Evolutionary conservation across 2,329 filamentous ascomycete species (phyloP).

Genomic region (Boeremia lycopersici): DNA sequence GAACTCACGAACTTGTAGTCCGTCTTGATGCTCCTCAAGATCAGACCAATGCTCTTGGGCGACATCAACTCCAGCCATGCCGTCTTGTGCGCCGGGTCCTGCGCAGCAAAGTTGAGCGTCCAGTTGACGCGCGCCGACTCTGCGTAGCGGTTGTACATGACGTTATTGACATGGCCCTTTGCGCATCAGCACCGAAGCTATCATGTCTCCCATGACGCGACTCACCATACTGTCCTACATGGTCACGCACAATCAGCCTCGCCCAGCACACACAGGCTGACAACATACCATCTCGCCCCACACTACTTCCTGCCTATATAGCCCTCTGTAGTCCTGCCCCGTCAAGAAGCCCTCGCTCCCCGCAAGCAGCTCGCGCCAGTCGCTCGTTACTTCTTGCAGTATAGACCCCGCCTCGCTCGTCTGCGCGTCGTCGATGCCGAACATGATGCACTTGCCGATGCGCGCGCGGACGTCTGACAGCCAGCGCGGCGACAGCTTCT

Average conservation of each 20-base stretch:
- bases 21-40: slow-evolving; percentile 77
- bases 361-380: slow-evolving; percentile 75
- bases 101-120: slow-evolving; percentile 70
- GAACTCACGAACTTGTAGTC: slow-evolving; percentile 84
- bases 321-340: slow-evolving; percentile 63
- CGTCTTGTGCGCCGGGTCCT: slow-evolving; percentile 65
- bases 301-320: slow-evolving; percentile 70
- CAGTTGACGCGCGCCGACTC: slow-evolving; percentile 83
- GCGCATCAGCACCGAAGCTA: not conserved
- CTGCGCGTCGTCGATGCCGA: slow-evolving; percentile 68
- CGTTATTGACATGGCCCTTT: slow-evolving; percentile 82
- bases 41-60: slow-evolving; percentile 71
- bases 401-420: slow-evolving; percentile 63
- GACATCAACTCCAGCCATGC: slow-evolving; percentile 74
- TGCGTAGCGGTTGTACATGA: slow-evolving; percentile 81
- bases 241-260: slow-evolving; percentile 12
- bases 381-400: slow-evolving; percentile 63
- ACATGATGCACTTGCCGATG: slow-evolving; percentile 76
- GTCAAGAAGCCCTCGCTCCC: slow-evolving; percentile 79
- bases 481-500: slow-evolving; percentile 64
- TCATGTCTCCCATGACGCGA: slow-evolving; percentile 2
- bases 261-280: not conserved
- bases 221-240: slow-evolving; percentile 60
- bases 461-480: slow-evolving; percentile 70
- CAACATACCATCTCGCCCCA: slow-evolving; percentile 83